Evolutionary conservation across 768 basidiomycete species (phyloP).

Genomic region (Auricularia heimuer): DNA sequence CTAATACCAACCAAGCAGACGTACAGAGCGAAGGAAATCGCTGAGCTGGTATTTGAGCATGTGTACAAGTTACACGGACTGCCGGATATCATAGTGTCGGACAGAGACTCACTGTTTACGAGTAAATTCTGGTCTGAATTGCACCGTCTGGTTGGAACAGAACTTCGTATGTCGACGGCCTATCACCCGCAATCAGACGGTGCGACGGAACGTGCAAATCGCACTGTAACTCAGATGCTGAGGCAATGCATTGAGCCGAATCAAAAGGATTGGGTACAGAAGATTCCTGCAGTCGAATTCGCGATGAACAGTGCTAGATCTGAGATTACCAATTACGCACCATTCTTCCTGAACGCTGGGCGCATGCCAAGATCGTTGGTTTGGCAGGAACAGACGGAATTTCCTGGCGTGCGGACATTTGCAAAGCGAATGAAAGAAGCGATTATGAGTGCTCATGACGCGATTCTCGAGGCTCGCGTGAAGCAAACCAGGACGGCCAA

Average conservation of each 20-base stretch:
- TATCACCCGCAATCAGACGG: conserved; percentile 38
- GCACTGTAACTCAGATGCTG: conserved; percentile 9
- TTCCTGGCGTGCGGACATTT: conserved; percentile 22
- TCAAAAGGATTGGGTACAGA: conserved; percentile 13
- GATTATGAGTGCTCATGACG: conserved; percentile 23
- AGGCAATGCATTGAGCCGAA: conserved; percentile 4
- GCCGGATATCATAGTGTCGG: conserved; percentile 27
- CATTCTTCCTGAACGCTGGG: conserved; percentile 13
- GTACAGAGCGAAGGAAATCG: conserved; percentile 25
- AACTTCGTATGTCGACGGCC: conserved; percentile 27
- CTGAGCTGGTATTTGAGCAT: conserved; percentile 25
- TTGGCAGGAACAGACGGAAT: conserved; percentile 6
- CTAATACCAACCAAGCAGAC: conserved; percentile 20
- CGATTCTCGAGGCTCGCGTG: conserved; percentile 18
- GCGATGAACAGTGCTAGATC: conserved; percentile 1
- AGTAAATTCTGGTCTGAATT: conserved; percentile 33
- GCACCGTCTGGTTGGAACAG: conserved; percentile 19
- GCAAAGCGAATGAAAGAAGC: conserved; percentile 20
- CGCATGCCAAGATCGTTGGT: conserved; percentile 8
- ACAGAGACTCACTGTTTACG: conserved; percentile 21
- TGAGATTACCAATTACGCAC: conserved; percentile 11
- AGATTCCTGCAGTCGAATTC: conserved; percentile 13
- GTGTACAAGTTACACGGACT: conserved; percentile 32
- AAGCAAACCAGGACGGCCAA: conserved; percentile 27
- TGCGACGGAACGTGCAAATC: conserved; percentile 26